Evolutionary conservation across 2,329 filamentous ascomycete genomes (phyloP).

Genomic region (Ceratocystis smalleyi): DNA sequence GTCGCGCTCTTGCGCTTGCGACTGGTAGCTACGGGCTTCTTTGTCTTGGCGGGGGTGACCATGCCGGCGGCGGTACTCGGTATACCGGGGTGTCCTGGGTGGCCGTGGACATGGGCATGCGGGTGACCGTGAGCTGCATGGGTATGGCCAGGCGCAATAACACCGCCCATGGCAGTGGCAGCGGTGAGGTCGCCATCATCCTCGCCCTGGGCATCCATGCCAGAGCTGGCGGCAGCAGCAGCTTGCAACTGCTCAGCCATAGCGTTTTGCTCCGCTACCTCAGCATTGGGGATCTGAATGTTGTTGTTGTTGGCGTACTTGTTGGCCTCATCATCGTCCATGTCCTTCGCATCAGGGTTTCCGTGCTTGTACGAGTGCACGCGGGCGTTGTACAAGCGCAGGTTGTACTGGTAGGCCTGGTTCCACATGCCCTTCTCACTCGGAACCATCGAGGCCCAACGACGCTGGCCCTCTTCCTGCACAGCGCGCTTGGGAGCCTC

Average conservation of each 20-base stretch:
- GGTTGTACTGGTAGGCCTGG: constrained; percentile 51
- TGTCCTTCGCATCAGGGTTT: constrained; percentile 42
- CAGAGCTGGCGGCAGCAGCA: constrained; percentile 24
- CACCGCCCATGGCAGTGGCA: neutral
- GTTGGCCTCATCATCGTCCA: constrained; percentile 45
- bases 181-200: constrained; percentile 26
- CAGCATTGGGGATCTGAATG: constrained; percentile 38
- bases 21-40: constrained; percentile 32
- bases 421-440: constrained; percentile 57
- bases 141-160: neutral
- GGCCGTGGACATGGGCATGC: neutral
- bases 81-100: neutral
- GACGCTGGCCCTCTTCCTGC: constrained; percentile 68
- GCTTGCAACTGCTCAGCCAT: constrained; percentile 43
- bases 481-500: constrained; percentile 71
- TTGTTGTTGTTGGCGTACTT: constrained; percentile 43
- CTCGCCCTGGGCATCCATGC: constrained; percentile 27
- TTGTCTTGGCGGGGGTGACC: constrained; percentile 36
- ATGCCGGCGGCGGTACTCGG: neutral
- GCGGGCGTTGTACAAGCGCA: constrained; percentile 49
- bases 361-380: constrained; percentile 49
- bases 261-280: constrained; percentile 36
- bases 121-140: constrained; percentile 17
- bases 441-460: constrained; percentile 66
- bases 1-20: constrained; percentile 42